A percentile compares a stretch with the other conserved stretches of the same genome.
These are phyloP conservation scores for Paracoccidioides brasiliensis DNA, from an alignment of 2,329 filamentous ascomycete species.

Conservation along the genomic window DNA sequence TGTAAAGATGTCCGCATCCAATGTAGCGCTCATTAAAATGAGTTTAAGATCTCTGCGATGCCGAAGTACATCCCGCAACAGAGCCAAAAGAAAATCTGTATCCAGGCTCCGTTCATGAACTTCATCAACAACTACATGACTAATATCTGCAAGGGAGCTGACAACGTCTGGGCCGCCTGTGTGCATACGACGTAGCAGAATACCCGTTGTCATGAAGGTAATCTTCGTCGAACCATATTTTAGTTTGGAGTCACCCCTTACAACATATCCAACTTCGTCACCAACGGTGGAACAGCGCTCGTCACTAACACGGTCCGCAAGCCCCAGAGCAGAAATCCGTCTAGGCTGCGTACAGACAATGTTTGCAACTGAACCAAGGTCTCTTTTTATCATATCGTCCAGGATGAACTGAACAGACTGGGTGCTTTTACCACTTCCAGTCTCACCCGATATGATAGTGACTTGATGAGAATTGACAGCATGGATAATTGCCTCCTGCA, in stretches of 20 bases:
- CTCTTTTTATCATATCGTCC: conserved; percentile 69
- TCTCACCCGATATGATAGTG: conserved; percentile 93
- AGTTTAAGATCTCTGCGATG: conserved; percentile 69
- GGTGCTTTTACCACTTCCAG: conserved; percentile 91
- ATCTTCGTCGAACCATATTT: conserved; percentile 64
- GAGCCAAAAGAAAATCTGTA: conserved; percentile 81
- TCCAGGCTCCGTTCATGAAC: conserved; percentile 92
- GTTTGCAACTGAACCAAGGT: conserved; percentile 64
- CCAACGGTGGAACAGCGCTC: conserved; percentile 74
- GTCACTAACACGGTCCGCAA: conserved; percentile 88
- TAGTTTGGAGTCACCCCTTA: conserved; percentile 75
- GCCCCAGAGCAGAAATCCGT: conserved; percentile 81
- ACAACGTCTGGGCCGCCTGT: conserved; percentile 73
- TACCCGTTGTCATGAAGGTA: conserved; percentile 91
- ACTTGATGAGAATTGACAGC: conserved; percentile 70
- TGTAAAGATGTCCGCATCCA: conserved; percentile 76
- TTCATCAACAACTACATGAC: conserved; percentile 90
- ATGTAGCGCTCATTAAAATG: conserved; percentile 89
- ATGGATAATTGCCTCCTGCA: conserved; percentile 61
- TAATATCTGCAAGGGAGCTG: conserved; percentile 73
- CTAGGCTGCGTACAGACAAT: conserved; percentile 94
- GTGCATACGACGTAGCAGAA: conserved; percentile 79
- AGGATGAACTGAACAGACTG: conserved; percentile 94
- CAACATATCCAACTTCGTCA: conserved; percentile 80
- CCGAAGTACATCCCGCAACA: conserved; percentile 69